Percentiles rank a stretch among this genome's conserved stretches.
Evolutionary conservation across 2,329 filamentous ascomycete genomes (phyloP).

Genomic region (Phialophora chinensis): DNA sequence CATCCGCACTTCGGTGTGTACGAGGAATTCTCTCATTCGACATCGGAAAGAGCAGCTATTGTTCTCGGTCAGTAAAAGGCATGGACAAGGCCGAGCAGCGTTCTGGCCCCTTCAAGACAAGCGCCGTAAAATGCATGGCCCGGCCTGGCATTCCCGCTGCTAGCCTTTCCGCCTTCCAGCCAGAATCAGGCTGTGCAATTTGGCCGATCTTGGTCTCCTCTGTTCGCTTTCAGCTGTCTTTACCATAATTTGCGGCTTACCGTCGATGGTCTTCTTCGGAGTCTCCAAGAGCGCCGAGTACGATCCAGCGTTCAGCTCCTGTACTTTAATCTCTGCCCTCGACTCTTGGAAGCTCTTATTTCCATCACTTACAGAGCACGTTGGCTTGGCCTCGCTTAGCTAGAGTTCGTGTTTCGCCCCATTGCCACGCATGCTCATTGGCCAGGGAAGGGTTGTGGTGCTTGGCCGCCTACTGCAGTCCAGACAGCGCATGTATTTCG

Average conservation of each 20-base stretch:
- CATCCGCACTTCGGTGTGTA: neutral
- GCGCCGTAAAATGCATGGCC: neutral
- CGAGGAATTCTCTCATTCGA: neutral
- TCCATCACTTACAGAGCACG: neutral
- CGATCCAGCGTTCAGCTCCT: neutral
- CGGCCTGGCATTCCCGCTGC: neutral
- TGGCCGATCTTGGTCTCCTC: neutral
- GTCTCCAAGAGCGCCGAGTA: neutral
- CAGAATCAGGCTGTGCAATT: neutral
- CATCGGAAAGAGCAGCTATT: neutral
- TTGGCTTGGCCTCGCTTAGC: slow-evolving; percentile 10
- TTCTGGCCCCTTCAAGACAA: slow-evolving; percentile 1
- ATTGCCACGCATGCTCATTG: neutral
- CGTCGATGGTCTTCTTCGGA: neutral
- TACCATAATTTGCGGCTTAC: neutral
- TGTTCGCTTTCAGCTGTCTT: neutral
- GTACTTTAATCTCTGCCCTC: neutral
- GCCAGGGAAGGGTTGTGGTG: neutral
- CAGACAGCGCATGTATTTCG: neutral
- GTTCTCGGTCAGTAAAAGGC: neutral
- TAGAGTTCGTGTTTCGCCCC: slow-evolving; percentile 7
- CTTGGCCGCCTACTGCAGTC: neutral
- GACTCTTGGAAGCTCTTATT: slow-evolving; percentile 5
- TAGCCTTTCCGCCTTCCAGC: neutral
- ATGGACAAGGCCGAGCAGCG: neutral